Conservation (phyloP, 176 grass and related monocot genomes). For the Calamus simplicifolius region DNA sequence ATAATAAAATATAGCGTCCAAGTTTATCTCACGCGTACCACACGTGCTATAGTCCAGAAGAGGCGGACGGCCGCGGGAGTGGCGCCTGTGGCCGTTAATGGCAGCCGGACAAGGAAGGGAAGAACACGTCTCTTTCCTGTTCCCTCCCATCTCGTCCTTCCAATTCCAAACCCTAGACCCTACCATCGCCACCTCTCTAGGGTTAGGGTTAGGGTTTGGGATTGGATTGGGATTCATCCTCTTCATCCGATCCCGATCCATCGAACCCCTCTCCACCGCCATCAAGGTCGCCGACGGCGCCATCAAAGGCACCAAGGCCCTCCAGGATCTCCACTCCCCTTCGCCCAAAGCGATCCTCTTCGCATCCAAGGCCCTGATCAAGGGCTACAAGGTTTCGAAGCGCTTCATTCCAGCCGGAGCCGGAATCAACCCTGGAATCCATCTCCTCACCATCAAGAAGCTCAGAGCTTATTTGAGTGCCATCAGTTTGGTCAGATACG, state of each 20-base stretch:
- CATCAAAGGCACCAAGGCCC: constrained; percentile 41
- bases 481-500: constrained; percentile 50
- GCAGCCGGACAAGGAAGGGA: no score
- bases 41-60: no score
- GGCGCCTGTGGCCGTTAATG: no score
- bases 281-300: constrained; percentile 42
- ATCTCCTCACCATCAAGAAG: constrained; percentile 3
- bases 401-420: constrained; percentile 28
- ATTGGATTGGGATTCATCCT: constrained; percentile 43
- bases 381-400: constrained; percentile 67
- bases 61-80: no score
- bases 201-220: constrained; percentile 32
- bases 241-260: constrained; percentile 37
- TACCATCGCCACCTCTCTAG: not conserved
- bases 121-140: no score
- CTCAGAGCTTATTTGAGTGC: constrained; percentile 54
- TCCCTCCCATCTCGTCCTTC: no score
- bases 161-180: no score
- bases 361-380: constrained; percentile 65
- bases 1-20: no score
- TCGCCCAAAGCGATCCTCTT: constrained; percentile 49
- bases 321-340: constrained; percentile 31
- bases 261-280: constrained; percentile 53
- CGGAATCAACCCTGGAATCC: constrained; percentile 21
- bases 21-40: no score